phyloP scores from a whole-genome alignment of 202 grass and related monocot genomes.

The Alloteropsis angusta region DNA sequence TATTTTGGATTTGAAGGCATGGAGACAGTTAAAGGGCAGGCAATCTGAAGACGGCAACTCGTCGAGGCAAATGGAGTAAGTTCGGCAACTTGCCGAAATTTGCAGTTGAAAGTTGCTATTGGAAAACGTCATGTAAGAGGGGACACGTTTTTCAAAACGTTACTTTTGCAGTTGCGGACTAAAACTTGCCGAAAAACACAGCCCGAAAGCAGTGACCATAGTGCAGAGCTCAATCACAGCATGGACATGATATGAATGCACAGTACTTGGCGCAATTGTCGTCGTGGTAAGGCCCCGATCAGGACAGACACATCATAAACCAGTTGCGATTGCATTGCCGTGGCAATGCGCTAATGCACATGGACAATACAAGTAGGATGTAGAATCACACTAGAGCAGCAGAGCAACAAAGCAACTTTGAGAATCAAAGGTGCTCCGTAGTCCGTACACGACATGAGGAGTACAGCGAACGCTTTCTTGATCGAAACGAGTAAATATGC shows the following conservation, averaged over 20 bases:
- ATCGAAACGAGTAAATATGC: neutral
- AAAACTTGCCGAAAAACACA: no score
- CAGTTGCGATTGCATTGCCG: neutral
- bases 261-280: neutral
- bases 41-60: neutral
- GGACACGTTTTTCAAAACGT: no score
- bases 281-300: neutral
- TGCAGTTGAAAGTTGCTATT: no score
- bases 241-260: neutral
- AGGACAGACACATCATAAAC: neutral
- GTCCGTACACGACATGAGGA: neutral
- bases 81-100: no score
- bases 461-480: neutral
- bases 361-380: neutral
- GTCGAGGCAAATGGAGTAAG: neutral
- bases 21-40: neutral
- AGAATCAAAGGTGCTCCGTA: neutral
- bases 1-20: neutral
- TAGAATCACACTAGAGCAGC: neutral
- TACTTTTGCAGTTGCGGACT: no score
- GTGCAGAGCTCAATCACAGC: neutral
- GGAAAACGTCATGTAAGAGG: no score
- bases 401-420: neutral
- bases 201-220: neutral
- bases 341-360: neutral